Evolutionary conservation across 257 asterid species (phyloP).

Genomic region (Penstemon eatonii): DNA sequence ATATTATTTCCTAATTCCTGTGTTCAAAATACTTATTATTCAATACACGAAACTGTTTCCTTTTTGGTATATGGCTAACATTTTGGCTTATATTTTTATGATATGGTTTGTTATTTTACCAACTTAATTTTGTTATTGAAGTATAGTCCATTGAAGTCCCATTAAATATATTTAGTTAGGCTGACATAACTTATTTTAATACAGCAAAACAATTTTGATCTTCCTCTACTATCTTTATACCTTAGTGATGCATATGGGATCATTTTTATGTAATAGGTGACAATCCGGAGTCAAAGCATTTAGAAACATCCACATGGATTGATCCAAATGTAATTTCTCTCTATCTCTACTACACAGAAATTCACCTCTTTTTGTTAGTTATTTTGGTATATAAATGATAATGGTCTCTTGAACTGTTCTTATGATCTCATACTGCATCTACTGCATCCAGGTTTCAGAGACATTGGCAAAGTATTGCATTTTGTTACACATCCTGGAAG

Average conservation of each 20-base stretch:
- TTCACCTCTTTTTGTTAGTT: background rate
- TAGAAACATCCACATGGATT: constrained; percentile 72
- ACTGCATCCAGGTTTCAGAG: constrained; percentile 66
- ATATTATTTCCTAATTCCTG: no score
- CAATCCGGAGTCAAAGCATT: constrained; percentile 53
- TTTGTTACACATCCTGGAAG: constrained; percentile 78
- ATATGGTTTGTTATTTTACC: no score
- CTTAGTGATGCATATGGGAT: constrained; percentile 13
- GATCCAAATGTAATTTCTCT: constrained; percentile 61
- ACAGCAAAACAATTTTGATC: constrained; percentile 9
- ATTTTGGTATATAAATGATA: constrained; percentile 13
- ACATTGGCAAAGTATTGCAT: constrained; percentile 72
- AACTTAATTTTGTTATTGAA: no score
- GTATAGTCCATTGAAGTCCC: background rate
- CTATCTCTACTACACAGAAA: constrained; percentile 10
- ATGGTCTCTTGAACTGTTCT: constrained; percentile 23
- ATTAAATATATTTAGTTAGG: constrained; percentile 7
- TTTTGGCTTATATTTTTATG: no score
- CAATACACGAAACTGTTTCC: no score
- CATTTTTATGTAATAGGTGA: constrained; percentile 50
- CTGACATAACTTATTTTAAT: constrained; percentile 14
- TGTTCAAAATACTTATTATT: no score
- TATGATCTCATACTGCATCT: constrained; percentile 29
- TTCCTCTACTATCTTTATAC: constrained; percentile 2
- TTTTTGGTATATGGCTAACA: no score